These are phyloP conservation scores for Ploettnerulaceae sp. DNA, from an alignment of 2,329 filamentous ascomycete genomes.

Conservation along the genomic window DNA sequence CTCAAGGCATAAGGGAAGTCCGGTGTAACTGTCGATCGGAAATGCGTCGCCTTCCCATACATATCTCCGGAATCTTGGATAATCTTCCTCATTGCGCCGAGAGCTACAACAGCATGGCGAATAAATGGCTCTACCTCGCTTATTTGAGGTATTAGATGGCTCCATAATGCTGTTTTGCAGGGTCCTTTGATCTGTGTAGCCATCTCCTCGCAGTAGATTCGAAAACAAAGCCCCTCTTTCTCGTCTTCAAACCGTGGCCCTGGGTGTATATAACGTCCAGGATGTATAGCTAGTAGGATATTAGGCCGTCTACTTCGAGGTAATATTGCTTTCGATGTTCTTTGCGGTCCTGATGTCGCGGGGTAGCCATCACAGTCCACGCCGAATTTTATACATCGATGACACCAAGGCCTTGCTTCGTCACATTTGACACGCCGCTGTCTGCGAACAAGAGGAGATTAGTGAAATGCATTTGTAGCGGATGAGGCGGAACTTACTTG, in stretches of 20 bases:
- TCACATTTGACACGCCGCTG: conserved; percentile 14
- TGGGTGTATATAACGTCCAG: not conserved
- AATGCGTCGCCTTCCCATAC: conserved; percentile 11
- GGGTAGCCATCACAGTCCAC: conserved; percentile 12
- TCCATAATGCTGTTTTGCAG: conserved; percentile 17
- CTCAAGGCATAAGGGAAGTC: conserved; percentile 14
- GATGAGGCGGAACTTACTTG: conserved; percentile 7
- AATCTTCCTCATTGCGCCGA: too few relatives aligned
- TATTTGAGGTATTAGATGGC: conserved; percentile 20
- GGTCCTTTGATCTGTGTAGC: conserved; percentile 16
- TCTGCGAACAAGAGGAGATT: conserved; percentile 4
- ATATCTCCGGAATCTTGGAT: too few relatives aligned
- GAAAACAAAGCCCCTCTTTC: conserved; percentile 16
- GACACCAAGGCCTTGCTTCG: conserved; percentile 7
- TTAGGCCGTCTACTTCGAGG: conserved; percentile 2
- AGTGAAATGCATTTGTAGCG: not conserved
- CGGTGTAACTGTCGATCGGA: not conserved
- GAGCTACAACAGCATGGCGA: conserved; percentile 19
- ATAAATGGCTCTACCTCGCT: conserved; percentile 20
- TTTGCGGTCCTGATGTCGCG: not conserved
- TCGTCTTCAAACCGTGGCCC: conserved; percentile 14
- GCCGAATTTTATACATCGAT: conserved; percentile 9
- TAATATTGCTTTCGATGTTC: not conserved
- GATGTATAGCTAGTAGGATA: not conserved
- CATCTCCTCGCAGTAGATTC: conserved; percentile 19